phyloP scores from a whole-genome alignment of 768 basidiomycete genomes.

The Podaxis sp. region DNA sequence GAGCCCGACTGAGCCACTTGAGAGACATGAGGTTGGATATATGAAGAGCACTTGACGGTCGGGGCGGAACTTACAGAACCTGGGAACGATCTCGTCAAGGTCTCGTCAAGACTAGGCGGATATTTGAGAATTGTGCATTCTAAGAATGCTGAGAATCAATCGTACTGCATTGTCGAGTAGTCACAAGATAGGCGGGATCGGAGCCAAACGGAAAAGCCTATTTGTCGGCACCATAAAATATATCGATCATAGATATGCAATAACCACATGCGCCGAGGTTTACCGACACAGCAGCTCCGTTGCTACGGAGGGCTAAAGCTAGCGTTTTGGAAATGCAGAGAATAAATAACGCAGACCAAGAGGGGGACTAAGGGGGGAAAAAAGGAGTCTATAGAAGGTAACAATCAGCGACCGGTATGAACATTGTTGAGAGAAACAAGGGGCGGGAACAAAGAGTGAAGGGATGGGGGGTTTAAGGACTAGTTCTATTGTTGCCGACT shows the following conservation, averaged over 20 bases:
- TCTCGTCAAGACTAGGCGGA: constrained; percentile 25
- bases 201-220: constrained; percentile 11
- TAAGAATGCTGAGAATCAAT: neutral
- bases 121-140: constrained; percentile 26
- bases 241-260: constrained; percentile 43
- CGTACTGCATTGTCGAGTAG: neutral
- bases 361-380: constrained; percentile 27
- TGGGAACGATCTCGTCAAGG: constrained; percentile 11
- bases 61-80: constrained; percentile 30
- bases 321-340: constrained; percentile 39
- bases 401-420: constrained; percentile 23
- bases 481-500: neutral
- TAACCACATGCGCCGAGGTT: constrained; percentile 64
- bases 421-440: constrained; percentile 18
- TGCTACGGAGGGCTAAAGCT: constrained; percentile 24
- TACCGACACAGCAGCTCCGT: constrained; percentile 32
- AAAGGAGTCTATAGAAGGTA: constrained; percentile 17
- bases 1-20: no score
- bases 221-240: constrained; percentile 30
- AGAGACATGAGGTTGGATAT: neutral
- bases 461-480: neutral
- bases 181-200: constrained; percentile 14
- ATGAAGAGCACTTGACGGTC: no score
- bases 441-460: neutral
- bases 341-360: constrained; percentile 54